Conservation (phyloP, 2,329 filamentous ascomycete genomes). For the Nigrospora oryzae region DNA sequence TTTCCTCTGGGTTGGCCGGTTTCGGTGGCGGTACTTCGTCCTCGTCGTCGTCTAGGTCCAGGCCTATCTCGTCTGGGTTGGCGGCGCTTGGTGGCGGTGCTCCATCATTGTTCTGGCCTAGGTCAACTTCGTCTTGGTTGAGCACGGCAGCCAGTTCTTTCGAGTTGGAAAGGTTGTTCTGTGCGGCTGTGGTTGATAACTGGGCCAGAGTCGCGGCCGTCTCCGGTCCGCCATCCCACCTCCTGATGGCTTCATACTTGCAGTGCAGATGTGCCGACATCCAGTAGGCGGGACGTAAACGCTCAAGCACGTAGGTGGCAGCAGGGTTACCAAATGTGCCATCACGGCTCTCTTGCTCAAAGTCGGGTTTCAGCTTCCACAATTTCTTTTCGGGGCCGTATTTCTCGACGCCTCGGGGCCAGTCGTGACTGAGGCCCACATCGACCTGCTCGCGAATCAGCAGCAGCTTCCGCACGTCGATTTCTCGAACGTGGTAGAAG, state of each 20-base stretch:
- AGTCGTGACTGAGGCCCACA: conserved; percentile 88
- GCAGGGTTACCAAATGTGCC: conserved; percentile 74
- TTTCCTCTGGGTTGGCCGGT: conserved; percentile 10
- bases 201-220: not conserved
- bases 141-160: too few relatives aligned
- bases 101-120: not conserved
- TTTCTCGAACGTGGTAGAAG: conserved; percentile 83
- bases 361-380: conserved; percentile 66
- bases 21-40: conserved; percentile 12
- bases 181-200: not conserved
- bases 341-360: conserved; percentile 65
- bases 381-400: conserved; percentile 62
- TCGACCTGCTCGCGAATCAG: conserved; percentile 83
- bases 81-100: conserved; percentile 5
- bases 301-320: conserved; percentile 71
- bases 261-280: conserved; percentile 90
- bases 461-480: conserved; percentile 85
- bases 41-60: conserved; percentile 51
- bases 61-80: conserved; percentile 64
- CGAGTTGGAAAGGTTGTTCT: too few relatives aligned
- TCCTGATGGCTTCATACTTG: conserved; percentile 68
- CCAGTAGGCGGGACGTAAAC: conserved; percentile 78
- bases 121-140: not conserved
- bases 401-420: conserved; percentile 78
- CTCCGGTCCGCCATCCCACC: conserved; percentile 25